Percentiles rank a stretch among this genome's conserved stretches.
Evolutionary conservation across 2,329 filamentous ascomycete species (phyloP).

Genomic region (Neopestalotiopsis clavispora): DNA sequence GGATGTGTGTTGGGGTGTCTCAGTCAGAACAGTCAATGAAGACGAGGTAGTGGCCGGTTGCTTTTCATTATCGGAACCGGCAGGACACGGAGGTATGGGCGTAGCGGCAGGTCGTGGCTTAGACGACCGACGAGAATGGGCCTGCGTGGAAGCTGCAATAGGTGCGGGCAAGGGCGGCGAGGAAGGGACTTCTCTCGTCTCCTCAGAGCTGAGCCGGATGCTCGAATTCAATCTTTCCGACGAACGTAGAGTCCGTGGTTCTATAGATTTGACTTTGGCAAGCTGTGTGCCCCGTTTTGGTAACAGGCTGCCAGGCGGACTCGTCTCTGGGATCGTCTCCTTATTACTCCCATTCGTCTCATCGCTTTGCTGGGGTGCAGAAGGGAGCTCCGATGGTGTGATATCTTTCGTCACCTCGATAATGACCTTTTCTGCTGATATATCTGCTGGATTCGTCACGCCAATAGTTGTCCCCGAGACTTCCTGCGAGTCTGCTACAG

Average conservation of each 20-base stretch:
- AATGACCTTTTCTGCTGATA: neutral
- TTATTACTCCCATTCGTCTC: conserved; percentile 18
- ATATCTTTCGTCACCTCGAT: neutral
- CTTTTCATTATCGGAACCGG: conserved; percentile 3
- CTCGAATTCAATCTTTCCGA: neutral
- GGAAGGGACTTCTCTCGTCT: conserved; percentile 14
- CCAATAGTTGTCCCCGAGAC: neutral
- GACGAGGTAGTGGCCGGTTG: conserved; percentile 28
- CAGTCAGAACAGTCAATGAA: conserved; percentile 30
- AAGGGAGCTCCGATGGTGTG: conserved; percentile 7
- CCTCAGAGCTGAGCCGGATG: neutral
- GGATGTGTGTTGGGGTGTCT: conserved; percentile 31
- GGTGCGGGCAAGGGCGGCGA: conserved; percentile 28
- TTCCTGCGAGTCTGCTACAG: conserved; percentile 37
- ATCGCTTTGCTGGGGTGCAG: conserved; percentile 1
- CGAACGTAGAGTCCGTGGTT: neutral
- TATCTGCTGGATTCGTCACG: conserved; percentile 5
- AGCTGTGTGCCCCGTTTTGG: conserved; percentile 22
- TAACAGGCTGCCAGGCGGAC: conserved; percentile 29
- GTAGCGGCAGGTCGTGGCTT: conserved; percentile 25
- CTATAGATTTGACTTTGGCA: conserved; percentile 6
- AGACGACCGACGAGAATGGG: conserved; percentile 23
- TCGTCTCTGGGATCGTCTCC: conserved; percentile 38
- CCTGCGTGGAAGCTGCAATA: conserved; percentile 31
- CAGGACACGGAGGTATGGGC: conserved; percentile 24